A percentile compares a stretch with the other conserved stretches of the same genome.
Evolutionary conservation across 2,329 filamentous ascomycete species (phyloP).

Genomic region (Bipolaris oryzae): DNA sequence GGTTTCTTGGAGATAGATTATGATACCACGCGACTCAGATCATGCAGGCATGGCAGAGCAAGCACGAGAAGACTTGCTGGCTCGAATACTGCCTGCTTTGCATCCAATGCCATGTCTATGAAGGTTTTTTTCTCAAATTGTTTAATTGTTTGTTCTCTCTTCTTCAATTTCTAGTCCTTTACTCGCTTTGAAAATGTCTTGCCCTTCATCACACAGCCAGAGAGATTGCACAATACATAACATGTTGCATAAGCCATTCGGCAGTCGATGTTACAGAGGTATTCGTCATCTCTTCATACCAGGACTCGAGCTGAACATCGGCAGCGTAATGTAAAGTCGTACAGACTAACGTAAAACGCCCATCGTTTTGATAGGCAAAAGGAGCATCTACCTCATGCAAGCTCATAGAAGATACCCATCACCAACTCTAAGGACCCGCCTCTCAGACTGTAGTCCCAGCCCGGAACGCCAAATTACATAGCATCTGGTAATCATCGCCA

Average conservation of each 20-base stretch:
- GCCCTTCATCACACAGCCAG: not conserved
- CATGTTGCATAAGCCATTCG: not conserved
- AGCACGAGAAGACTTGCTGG: not conserved
- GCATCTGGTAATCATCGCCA: slow-evolving; percentile 5
- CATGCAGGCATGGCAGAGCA: not conserved
- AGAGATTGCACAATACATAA: not conserved
- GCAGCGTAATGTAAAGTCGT: not conserved
- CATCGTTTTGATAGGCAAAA: slow-evolving; percentile 7
- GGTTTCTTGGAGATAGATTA: not conserved
- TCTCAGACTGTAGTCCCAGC: slow-evolving; percentile 7
- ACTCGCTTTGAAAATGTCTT: not conserved
- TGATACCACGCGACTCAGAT: not conserved
- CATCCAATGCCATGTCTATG: not conserved
- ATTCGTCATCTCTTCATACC: not conserved
- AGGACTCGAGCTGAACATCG: not conserved
- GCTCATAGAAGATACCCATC: slow-evolving; percentile 9
- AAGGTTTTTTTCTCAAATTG: not conserved
- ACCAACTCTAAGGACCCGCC: slow-evolving; percentile 2
- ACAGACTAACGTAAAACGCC: slow-evolving; percentile 2
- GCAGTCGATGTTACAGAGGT: not conserved
- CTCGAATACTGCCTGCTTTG: not conserved
- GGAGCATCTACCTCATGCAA: not conserved
- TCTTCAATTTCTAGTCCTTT: not conserved
- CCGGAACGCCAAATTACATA: slow-evolving; percentile 6
- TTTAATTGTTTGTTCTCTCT: not conserved